Evolutionary conservation across 2,329 filamentous ascomycete species (phyloP), one percentile per base, ranked within the genome.

Genomic region (Cyphellophora europaea): DNA sequence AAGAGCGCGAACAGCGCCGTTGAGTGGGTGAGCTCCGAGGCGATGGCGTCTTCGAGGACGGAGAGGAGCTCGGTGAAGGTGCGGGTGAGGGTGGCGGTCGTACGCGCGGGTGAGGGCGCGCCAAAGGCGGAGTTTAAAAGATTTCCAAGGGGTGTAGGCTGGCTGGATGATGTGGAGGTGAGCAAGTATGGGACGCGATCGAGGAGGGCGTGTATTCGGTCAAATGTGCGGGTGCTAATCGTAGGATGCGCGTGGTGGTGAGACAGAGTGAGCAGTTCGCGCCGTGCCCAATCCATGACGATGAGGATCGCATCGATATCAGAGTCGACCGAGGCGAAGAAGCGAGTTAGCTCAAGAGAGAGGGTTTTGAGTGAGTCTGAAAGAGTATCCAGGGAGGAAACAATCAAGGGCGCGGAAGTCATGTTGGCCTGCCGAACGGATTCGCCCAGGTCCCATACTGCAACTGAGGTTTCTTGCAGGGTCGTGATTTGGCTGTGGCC

Each of bases 271-370:
- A 77, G 69, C 11, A 96, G 74, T 57, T 95, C 87, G 45, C 87
- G 78, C 53, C 82, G 82, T 11, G 86, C 84, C 89, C 89, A 95
- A 54, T 94, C 86, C 87, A 96, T 95, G 33, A 93, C 86, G 41
- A 91, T 81, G 21, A 96, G 71, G 47, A 95, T 93, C 41, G 82
- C 81, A 55, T 95, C 89, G 49, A 96, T 82, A 52, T 95, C 89
- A 16, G 86, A 84, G 50, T 95, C 86, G 10, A 96, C 86, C 46
- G 88, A 85, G 33, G 87, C 83, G 56, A 95, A 94, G 65, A 96
- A 95, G 51, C 80, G 79, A 5, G 84, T 93, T 47, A 95, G 72
- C 55, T 94, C 87, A 11, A 87, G 69, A 1, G 86, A 84, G 15
- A 96, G 68, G 3, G 77, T 79, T 60, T 89, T 93, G 42, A 95